phyloP scores from a whole-genome alignment of 1,284 basidiomycete genomes.

The Cryptococcus sp. region DNA sequence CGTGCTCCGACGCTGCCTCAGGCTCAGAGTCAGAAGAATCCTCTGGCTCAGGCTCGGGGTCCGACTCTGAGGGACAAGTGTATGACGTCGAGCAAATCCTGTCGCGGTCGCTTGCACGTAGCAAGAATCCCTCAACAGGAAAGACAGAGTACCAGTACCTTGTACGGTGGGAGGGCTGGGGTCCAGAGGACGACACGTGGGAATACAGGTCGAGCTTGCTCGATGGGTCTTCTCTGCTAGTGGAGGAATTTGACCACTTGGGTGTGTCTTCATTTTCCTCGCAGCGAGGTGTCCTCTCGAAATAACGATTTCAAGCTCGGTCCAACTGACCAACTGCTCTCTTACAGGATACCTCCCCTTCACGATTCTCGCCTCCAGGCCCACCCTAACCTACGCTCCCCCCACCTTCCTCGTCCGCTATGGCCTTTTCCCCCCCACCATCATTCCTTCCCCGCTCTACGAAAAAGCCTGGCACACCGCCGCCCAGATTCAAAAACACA shows the following conservation, averaged over 20 bases:
- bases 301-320: not conserved
- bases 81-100: slow-evolving; percentile 24
- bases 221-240: slow-evolving; percentile 52
- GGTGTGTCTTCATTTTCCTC: slow-evolving; percentile 13
- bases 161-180: slow-evolving; percentile 63
- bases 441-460: slow-evolving; percentile 19
- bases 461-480: slow-evolving; percentile 23
- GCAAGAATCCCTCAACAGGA: slow-evolving; percentile 6
- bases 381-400: not conserved
- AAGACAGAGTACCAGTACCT: slow-evolving; percentile 50
- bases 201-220: slow-evolving; percentile 55
- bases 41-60: not conserved
- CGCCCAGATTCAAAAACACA: slow-evolving; percentile 12
- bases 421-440: not conserved
- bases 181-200: slow-evolving; percentile 61
- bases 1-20: not conserved
- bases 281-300: too few relatives aligned
- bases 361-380: slow-evolving; percentile 16
- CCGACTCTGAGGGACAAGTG: not conserved
- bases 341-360: slow-evolving; percentile 21
- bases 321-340: not conserved
- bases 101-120: slow-evolving; percentile 23
- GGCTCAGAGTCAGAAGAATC: not conserved
- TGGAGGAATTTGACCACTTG: slow-evolving; percentile 48
- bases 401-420: slow-evolving; percentile 22